Conservation (phyloP, 2,329 filamentous ascomycete species). For the Epichloe sibirici region DNA sequence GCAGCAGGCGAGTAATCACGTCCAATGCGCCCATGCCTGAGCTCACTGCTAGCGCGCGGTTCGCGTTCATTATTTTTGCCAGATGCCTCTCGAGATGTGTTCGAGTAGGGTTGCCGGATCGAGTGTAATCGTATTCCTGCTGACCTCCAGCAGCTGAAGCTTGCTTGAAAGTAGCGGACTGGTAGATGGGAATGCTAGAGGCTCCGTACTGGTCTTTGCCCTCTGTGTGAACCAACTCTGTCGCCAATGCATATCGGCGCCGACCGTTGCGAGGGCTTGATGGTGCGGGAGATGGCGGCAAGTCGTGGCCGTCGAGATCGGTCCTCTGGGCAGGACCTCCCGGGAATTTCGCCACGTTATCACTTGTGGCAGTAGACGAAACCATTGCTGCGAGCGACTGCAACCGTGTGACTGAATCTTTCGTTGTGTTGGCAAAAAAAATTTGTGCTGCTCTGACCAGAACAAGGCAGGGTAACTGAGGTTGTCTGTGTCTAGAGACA, state of each 20-base stretch:
- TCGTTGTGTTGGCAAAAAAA: too few relatives aligned
- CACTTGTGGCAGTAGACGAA: background rate
- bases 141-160: conserved; percentile 64
- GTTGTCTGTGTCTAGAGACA: too few relatives aligned
- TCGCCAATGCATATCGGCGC: conserved; percentile 80
- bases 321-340: conserved; percentile 35
- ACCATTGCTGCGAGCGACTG: background rate
- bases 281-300: conserved; percentile 84
- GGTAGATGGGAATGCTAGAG: conserved; percentile 94
- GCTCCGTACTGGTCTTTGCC: conserved; percentile 94
- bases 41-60: conserved; percentile 80
- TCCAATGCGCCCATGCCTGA: conserved; percentile 97
- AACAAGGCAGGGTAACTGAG: too few relatives aligned
- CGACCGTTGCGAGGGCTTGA: conserved; percentile 79
- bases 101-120: conserved; percentile 91
- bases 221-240: conserved; percentile 93
- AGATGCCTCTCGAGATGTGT: conserved; percentile 93
- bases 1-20: conserved; percentile 82
- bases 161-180: conserved; percentile 98
- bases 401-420: background rate
- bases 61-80: conserved; percentile 97
- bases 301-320: conserved; percentile 71
- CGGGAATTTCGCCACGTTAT: background rate
- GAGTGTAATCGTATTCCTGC: conserved; percentile 93
- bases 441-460: too few relatives aligned